These are phyloP conservation scores for Ilyonectria destructans DNA, from an alignment of 2,329 filamentous ascomycete species.

Conservation along the genomic window DNA sequence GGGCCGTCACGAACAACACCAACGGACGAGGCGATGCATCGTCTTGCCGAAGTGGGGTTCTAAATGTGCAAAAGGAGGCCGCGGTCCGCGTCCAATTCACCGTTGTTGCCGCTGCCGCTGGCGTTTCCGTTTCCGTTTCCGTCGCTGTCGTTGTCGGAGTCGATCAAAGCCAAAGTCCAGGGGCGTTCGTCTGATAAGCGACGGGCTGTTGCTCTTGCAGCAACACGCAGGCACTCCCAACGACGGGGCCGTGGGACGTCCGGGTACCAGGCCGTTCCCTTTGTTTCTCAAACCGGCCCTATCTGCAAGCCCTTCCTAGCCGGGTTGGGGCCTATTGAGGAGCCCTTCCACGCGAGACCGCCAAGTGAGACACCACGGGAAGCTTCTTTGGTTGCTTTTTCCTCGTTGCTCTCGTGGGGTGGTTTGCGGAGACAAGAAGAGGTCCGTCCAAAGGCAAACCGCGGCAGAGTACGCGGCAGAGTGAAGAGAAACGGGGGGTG, in stretches of 20 bases:
- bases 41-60: conserved; percentile 41
- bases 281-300: conserved; percentile 37
- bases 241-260: conserved; percentile 36
- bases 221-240: conserved; percentile 37
- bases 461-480: background rate
- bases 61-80: conserved; percentile 38
- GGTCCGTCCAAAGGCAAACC: conserved; percentile 29
- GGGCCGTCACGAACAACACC: conserved; percentile 44
- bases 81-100: conserved; percentile 28
- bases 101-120: conserved; percentile 34
- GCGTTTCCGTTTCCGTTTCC: conserved; percentile 18
- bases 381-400: conserved; percentile 46
- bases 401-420: conserved; percentile 42
- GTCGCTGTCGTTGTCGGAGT: conserved; percentile 15
- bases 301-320: conserved; percentile 35
- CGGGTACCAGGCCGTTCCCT: conserved; percentile 37
- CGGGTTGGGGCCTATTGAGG: conserved; percentile 28
- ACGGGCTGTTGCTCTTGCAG: conserved; percentile 10
- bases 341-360: conserved; percentile 40
- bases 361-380: conserved; percentile 46
- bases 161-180: conserved; percentile 26
- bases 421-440: conserved; percentile 43
- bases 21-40: conserved; percentile 44
- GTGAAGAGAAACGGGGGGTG: conserved; percentile 11
- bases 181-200: conserved; percentile 9